Conservation (phyloP, 2,329 filamentous ascomycete genomes). For the Colletotrichum truncatum region DNA sequence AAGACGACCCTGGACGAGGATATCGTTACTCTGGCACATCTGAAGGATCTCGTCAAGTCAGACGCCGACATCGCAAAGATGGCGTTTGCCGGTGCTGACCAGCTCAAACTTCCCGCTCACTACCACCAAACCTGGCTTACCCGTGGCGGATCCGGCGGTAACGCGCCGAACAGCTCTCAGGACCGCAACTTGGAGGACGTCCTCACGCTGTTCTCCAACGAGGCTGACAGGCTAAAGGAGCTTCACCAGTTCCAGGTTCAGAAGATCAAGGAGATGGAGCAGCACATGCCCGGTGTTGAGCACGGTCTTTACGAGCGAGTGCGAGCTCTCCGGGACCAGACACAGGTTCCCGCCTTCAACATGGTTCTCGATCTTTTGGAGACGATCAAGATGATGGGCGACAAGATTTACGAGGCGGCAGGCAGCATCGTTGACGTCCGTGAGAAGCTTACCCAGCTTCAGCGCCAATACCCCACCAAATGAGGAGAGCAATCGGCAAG, state of each 20-base stretch:
- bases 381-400: slow-evolving; percentile 33
- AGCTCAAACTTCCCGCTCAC: slow-evolving; percentile 73
- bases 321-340: slow-evolving; percentile 29
- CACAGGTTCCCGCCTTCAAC: slow-evolving; percentile 29
- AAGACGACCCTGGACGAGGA: slow-evolving; percentile 62
- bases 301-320: slow-evolving; percentile 51
- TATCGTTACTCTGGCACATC: slow-evolving; percentile 68
- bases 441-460: slow-evolving; percentile 36
- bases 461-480: slow-evolving; percentile 29
- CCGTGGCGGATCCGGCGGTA: slow-evolving; percentile 37
- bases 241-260: slow-evolving; percentile 50
- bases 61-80: slow-evolving; percentile 77
- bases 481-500: slow-evolving; percentile 39
- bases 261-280: slow-evolving; percentile 51
- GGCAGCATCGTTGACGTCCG: slow-evolving; percentile 30
- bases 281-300: slow-evolving; percentile 58
- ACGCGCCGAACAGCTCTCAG: slow-evolving; percentile 46
- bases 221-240: slow-evolving; percentile 38
- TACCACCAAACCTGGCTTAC: slow-evolving; percentile 60
- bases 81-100: slow-evolving; percentile 78
- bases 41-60: slow-evolving; percentile 67
- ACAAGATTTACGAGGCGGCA: slow-evolving; percentile 32
- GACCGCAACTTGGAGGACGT: slow-evolving; percentile 45
- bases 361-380: slow-evolving; percentile 31
- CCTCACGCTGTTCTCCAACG: slow-evolving; percentile 30